phyloP scores from a whole-genome alignment of 371 early-diverging fungal species.

The Zychaea mexicana region DNA sequence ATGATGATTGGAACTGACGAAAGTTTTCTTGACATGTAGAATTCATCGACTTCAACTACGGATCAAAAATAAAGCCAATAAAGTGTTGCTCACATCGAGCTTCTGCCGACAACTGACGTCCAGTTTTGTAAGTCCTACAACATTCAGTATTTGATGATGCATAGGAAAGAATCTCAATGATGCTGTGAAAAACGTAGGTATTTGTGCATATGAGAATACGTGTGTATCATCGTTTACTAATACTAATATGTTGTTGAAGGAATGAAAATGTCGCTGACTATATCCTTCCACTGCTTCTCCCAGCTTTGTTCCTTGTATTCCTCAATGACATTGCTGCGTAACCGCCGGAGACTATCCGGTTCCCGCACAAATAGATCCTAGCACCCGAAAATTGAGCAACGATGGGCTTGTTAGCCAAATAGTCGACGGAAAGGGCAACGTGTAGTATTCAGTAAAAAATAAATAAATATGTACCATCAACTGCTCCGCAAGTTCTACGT shows the following conservation, averaged over 20 bases:
- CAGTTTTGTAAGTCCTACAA: too few relatives aligned
- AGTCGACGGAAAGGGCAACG: neutral
- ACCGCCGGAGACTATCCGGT: slow-evolving; percentile 24
- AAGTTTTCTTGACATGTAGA: too few relatives aligned
- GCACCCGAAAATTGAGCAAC: too few relatives aligned
- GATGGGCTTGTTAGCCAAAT: too few relatives aligned
- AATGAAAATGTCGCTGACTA: neutral
- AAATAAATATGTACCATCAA: slow-evolving; percentile 31
- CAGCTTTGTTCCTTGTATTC: slow-evolving; percentile 43
- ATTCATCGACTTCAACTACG: too few relatives aligned
- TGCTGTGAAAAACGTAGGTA: too few relatives aligned
- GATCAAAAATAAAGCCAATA: too few relatives aligned
- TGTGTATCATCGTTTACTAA: neutral
- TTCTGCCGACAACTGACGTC: too few relatives aligned
- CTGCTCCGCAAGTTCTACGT: slow-evolving; percentile 68
- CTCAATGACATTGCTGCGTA: slow-evolving; percentile 34
- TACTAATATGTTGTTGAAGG: neutral
- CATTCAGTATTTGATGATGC: too few relatives aligned
- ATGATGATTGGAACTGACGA: too few relatives aligned
- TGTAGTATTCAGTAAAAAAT: neutral
- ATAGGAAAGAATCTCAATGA: too few relatives aligned
- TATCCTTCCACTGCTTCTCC: slow-evolving; percentile 38
- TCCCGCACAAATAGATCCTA: slow-evolving; percentile 45
- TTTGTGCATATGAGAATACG: neutral
- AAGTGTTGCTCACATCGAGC: too few relatives aligned